Conservation (phyloP, 208 protist species). For the Crithidia thermophila region DNA sequence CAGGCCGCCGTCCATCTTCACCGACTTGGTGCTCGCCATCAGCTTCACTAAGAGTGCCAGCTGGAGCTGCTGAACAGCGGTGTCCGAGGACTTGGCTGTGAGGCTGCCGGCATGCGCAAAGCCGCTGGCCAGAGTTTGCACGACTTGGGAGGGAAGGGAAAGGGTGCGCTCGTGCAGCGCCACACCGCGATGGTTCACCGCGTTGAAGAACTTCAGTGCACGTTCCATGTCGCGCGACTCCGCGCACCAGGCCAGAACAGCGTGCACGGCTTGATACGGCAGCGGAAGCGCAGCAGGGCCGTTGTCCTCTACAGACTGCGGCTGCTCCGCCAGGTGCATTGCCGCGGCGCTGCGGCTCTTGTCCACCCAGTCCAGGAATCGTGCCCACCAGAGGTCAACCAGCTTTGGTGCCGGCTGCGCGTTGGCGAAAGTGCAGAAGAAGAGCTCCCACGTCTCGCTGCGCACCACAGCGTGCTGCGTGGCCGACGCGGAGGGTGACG, state of each 20-base stretch:
- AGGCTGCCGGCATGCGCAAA: slow-evolving; percentile 35
- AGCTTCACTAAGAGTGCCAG: slow-evolving; percentile 78
- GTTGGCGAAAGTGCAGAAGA: slow-evolving; percentile 58
- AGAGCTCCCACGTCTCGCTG: slow-evolving; percentile 54
- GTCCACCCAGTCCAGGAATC: slow-evolving; percentile 39
- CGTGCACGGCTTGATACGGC: slow-evolving; percentile 63
- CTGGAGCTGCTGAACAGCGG: slow-evolving; percentile 53
- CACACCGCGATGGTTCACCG: slow-evolving; percentile 57
- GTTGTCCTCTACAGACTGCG: neutral
- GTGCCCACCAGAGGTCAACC: slow-evolving; percentile 80
- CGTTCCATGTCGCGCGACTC: slow-evolving; percentile 70
- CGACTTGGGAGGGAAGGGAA: neutral
- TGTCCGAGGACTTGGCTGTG: slow-evolving; percentile 15
- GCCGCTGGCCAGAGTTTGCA: neutral
- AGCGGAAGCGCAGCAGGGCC: slow-evolving; percentile 19
- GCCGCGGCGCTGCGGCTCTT: neutral
- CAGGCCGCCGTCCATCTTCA: slow-evolving; percentile 79
- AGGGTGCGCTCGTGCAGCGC: slow-evolving; percentile 11
- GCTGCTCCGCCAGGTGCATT: too few species aligned
- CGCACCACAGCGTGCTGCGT: slow-evolving; percentile 12
- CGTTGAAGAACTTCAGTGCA: slow-evolving; percentile 59
- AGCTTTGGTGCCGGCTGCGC: slow-evolving; percentile 68
- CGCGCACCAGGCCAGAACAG: slow-evolving; percentile 68
- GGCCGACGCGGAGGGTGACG: neutral
- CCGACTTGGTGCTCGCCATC: slow-evolving; percentile 65